Base-by-base conservation (phyloP, 495 filamentous ascomycete species). In the Talaromyces proteolyticus region DNA sequence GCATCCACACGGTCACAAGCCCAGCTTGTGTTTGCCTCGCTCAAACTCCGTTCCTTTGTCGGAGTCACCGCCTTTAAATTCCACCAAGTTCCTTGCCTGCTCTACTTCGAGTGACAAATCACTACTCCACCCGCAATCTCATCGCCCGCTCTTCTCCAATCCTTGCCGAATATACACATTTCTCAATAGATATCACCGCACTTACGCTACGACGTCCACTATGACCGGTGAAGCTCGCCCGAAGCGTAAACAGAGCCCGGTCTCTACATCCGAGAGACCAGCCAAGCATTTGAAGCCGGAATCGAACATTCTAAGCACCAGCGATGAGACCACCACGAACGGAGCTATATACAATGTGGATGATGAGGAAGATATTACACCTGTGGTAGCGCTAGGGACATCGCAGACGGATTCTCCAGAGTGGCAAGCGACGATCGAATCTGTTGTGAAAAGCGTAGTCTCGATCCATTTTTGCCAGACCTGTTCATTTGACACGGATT, bases 401-500 rank as follows among this genome's bases (percentile, higher is more conserved):
- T 76, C 79, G 1, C 73, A 82, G 25, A 80, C 88, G 36, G 91
- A 98, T 57, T 91, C 89, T 7, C 89, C 86, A 22, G 94, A 98
- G 68, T 99, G 93, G 93, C 94, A 97, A 64, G 86, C 81, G 11
- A 96, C 91, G 3, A 95, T 99, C 54, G 90, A 97, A 72, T 81
- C 78, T 38, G 94, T 96, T 2, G 91, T 99, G 19, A 79, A 81
- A 54, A 94, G 87, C 47, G 93, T 96, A 1, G 94, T 99, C 24
- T 95, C 90, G 11, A 97, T 99, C 64, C 88, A 95, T 53, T 99
- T 99, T 73, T 97, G 92, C 64, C 92, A 96, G 72, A 97, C 94
- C 1, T 95, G 89, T 68, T 90, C 93, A 4, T 99, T 99, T 62
- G 93, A 99, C 63, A 97, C 93, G 14, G 94, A 97, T 56, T 70